Conservation (phyloP, 192 early-diverging fungal genomes). For the Hyaloraphidium curvatum region DNA sequence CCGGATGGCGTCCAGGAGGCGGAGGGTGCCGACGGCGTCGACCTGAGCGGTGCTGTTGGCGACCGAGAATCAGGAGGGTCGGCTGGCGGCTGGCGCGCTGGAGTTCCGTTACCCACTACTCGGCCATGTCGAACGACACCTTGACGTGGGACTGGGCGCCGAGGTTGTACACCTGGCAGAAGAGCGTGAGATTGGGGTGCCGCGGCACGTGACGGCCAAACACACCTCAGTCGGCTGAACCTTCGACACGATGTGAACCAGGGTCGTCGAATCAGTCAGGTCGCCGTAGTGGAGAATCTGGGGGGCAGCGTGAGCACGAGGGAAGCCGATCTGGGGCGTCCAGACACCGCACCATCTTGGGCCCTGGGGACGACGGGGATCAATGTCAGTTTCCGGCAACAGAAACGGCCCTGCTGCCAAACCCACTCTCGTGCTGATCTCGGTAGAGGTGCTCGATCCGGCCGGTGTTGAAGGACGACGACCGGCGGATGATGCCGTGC, state of each 20-base stretch:
- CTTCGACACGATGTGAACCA: conserved; percentile 50
- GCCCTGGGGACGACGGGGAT: no score
- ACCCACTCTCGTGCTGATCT: conserved; percentile 38
- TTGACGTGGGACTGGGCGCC: conserved; percentile 60
- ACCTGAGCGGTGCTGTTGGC: conserved; percentile 28
- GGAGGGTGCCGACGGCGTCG: conserved; percentile 56
- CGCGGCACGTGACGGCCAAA: not conserved
- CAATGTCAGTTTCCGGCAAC: no score
- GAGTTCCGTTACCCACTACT: not conserved
- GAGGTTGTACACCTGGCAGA: conserved; percentile 39
- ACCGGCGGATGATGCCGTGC: conserved; percentile 61
- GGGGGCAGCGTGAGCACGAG: no score
- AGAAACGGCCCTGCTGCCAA: no score
- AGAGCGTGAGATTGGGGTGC: not conserved
- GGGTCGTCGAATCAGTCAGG: conserved; percentile 55
- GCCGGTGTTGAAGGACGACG: conserved; percentile 70
- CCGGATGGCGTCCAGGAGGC: conserved; percentile 57
- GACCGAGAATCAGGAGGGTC: not conserved
- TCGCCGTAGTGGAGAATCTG: conserved; percentile 63
- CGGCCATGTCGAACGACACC: conserved; percentile 39
- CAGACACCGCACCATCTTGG: no score
- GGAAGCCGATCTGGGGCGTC: no score
- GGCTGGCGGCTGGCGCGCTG: not conserved
- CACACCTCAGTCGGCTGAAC: conserved; percentile 45
- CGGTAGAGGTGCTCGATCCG: conserved; percentile 60